phyloP scores from a whole-genome alignment of 192 early-diverging fungal genomes.

The Spinellus fusiger region DNA sequence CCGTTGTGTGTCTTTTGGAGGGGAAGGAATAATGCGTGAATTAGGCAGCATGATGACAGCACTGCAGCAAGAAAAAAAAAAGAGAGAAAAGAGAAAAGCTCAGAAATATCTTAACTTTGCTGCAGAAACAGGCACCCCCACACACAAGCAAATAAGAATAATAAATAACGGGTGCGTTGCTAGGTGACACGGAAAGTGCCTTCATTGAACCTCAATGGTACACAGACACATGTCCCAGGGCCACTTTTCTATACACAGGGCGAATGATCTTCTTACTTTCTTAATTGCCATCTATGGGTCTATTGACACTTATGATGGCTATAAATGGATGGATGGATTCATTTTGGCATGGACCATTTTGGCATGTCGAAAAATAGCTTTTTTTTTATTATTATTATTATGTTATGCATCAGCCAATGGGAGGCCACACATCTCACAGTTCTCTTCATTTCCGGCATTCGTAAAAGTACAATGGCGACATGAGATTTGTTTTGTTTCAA shows the following conservation, averaged over 20 bases:
- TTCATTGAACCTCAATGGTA: too few species aligned
- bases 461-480: slow-evolving; percentile 79
- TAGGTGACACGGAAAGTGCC: too few species aligned
- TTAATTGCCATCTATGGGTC: neutral
- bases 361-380: neutral
- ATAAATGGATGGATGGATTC: slow-evolving; percentile 9
- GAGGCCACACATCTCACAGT: slow-evolving; percentile 82
- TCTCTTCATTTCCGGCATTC: slow-evolving; percentile 54
- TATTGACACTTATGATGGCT: neutral
- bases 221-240: too few species aligned
- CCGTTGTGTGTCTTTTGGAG: neutral
- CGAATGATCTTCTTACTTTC: neutral
- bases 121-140: too few species aligned
- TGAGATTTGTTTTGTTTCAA: too few species aligned
- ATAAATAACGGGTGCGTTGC: too few species aligned
- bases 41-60: slow-evolving; percentile 3
- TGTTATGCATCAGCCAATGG: slow-evolving; percentile 47
- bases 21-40: slow-evolving; percentile 11
- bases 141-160: too few species aligned
- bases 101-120: neutral
- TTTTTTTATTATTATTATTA: too few species aligned
- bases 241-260: neutral
- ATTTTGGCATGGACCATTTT: too few species aligned
- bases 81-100: slow-evolving; percentile 2
- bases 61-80: neutral